Conservation (phyloP, 768 basidiomycete genomes). For the Ramaria sp. region DNA sequence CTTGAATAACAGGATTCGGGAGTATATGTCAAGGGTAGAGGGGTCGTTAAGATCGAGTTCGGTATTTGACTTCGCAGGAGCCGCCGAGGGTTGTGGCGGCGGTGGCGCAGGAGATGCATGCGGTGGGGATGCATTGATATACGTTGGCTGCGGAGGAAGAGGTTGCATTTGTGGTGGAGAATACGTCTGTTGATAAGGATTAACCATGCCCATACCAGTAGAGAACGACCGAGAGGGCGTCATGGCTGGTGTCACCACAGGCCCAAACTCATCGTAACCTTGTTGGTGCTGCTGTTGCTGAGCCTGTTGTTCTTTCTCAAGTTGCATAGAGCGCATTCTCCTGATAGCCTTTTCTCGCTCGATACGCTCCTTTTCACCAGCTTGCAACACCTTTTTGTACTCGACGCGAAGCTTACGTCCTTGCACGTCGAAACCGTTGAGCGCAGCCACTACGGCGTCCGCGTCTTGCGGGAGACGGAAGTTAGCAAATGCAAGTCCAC, state of each 20-base stretch:
- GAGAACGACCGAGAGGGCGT: constrained; percentile 54
- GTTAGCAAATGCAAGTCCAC: constrained; percentile 96
- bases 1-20: constrained; percentile 92
- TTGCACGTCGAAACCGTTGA: constrained; percentile 94
- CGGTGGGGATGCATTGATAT: constrained; percentile 24
- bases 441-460: constrained; percentile 87
- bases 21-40: constrained; percentile 93
- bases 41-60: constrained; percentile 96
- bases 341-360: constrained; percentile 97
- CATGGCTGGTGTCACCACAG: constrained; percentile 33
- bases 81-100: constrained; percentile 17
- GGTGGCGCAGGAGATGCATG: constrained; percentile 26
- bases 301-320: constrained; percentile 68
- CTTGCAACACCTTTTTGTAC: constrained; percentile 99
- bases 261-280: constrained; percentile 64
- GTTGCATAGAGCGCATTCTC: constrained; percentile 94
- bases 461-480: constrained; percentile 88
- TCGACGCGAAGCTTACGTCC: constrained; percentile 97
- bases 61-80: constrained; percentile 39
- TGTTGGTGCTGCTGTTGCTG: constrained; percentile 26
- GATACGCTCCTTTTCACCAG: constrained; percentile 97
- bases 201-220: constrained; percentile 29
- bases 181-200: constrained; percentile 49
- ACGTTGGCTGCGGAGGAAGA: constrained; percentile 32
- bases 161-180: constrained; percentile 44